Percentiles rank a stretch among this genome's conserved stretches.
These are phyloP conservation scores for Sugiyamaella valdiviana DNA, from an alignment of 805 yeast species.

Conservation along the genomic window DNA sequence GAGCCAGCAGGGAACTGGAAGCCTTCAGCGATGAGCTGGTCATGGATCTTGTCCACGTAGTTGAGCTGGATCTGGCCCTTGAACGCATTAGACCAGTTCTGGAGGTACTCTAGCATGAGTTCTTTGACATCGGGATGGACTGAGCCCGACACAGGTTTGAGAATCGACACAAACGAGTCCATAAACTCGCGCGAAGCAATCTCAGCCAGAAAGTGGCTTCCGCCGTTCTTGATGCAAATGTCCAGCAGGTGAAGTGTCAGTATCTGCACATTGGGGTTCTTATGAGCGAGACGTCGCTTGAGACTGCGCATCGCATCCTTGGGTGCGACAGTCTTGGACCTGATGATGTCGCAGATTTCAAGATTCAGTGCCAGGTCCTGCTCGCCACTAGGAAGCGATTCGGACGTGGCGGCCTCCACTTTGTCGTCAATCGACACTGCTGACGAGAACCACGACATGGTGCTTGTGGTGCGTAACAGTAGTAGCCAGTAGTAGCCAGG, in stretches of 20 bases:
- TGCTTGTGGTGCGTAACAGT: not conserved
- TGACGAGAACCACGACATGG: constrained; percentile 34
- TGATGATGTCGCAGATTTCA: constrained; percentile 80
- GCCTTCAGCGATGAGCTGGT: constrained; percentile 52
- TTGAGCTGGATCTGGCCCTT: constrained; percentile 57
- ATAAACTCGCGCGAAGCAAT: constrained; percentile 79
- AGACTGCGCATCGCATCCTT: constrained; percentile 80
- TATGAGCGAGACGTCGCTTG: constrained; percentile 62
- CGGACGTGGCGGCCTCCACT: constrained; percentile 75
- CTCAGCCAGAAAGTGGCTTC: constrained; percentile 73
- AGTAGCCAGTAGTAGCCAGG: not conserved
- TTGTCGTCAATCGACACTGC: constrained; percentile 47
- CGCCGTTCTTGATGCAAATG: constrained; percentile 88
- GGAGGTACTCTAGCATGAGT: constrained; percentile 56
- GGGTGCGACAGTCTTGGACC: constrained; percentile 72
- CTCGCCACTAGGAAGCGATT: constrained; percentile 88
- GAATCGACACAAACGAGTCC: constrained; percentile 56
- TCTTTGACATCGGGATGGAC: constrained; percentile 50
- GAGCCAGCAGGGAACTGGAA: constrained; percentile 55
- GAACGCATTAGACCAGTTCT: constrained; percentile 73
- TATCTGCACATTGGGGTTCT: constrained; percentile 74
- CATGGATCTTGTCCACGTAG: constrained; percentile 59
- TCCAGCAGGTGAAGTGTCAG: constrained; percentile 74
- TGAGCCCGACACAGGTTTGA: constrained; percentile 30
- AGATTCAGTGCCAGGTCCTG: constrained; percentile 63